Base-by-base conservation (phyloP, 2,329 filamentous ascomycete species). In the Exophiala alcalophila region DNA sequence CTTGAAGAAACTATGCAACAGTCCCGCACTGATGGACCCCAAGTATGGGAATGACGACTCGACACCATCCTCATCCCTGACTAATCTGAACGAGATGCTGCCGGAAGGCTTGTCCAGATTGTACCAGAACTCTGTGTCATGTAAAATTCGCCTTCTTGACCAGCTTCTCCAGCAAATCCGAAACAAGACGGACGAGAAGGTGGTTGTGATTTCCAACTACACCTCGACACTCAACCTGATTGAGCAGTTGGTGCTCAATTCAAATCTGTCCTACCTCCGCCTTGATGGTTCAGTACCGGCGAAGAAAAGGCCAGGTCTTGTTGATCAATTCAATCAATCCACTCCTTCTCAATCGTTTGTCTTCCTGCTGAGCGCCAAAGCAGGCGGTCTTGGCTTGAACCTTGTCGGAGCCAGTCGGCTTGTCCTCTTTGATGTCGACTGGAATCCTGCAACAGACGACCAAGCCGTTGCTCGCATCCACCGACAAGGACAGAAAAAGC, bases 391-490 rank as follows among this genome's bases (percentile, higher is more conserved):
- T 1, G 83, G 83, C 2, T 68, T 87, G 31, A 86, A 86, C 55
- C 70, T 87, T 4, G 81, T 83, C 35, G 83, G 83, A 7, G 83
- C 82, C 4, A 83, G 79, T 21, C 75, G 83, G 15, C 73, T 87
- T 2, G 68, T 86, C 4, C 74, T 87, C 1, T 86, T 84, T 54
- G 83, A 87, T 54, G 76, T 84, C 6, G 83, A 86, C 62, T 87
- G 83, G 83, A 87, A 87, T 55, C 83, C 83, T 1, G 80, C 81
- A 0, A 84, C 80, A 0, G 83, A 87, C 55, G 66, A 83, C 14
- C 83, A 87, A 60, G 83, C 83, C 5, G 86, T 86, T 81, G 83
- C 82, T 9, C 78, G 83, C 10, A 83, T 86, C 32, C 82, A 86
- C 58, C 75, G 83, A 34, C 81, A 86, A 54, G 83, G 83, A 1